Evolutionary conservation across 2,329 filamentous ascomycete genomes (phyloP), one percentile per base, ranked within the genome.

Genomic region (Biscogniauxia sp.): DNA sequence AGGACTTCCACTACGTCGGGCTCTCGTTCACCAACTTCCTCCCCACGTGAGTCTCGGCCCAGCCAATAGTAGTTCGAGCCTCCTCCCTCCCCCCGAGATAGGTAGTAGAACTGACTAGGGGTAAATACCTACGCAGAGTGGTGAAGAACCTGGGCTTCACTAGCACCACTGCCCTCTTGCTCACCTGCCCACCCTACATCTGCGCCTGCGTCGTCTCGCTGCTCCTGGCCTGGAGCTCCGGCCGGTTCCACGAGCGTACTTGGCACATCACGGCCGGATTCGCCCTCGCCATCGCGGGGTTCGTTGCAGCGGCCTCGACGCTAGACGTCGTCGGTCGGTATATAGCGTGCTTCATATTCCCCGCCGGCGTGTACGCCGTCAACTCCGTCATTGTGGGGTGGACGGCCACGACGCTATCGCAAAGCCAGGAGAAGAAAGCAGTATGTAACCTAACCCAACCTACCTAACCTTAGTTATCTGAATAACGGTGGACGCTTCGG

Each of bases 101-200:
- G 23, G 23, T 45, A 6, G 17, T n/a, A n/a, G n/a, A n/a, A 11
- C 1, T 45, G 9, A 15, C 49, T 73, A 57, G 52, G 69, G 67
- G 1, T 32, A 17, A n/a, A n/a, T n/a, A n/a, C n/a, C n/a, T 56
- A 23, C 70, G 72, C 1, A 53, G 45, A 1, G 37, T 55, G 9
- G 23, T 55, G 17, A 49, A 49, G 20, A n/a, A 15, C 17, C n/a
- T 55, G 25, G 26, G 28, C 1, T 83, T 82, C 71, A 75, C 70
- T 61, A 76, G 71, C 0, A 83, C 78, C 2, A 75, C 82, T 55
- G 83, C 81, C 0, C 75, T 84, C 0, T 75, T 80, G 17, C 76
- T 84, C 58, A 83, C 80, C 8, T 79, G 78, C 62, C 81, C 82
- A 0, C 82, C 81, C 0, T 83, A 81, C 67, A 74, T 81, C 51